phyloP scores from a whole-genome alignment of 1,284 basidiomycete species.

The Blastosporella zonata region DNA sequence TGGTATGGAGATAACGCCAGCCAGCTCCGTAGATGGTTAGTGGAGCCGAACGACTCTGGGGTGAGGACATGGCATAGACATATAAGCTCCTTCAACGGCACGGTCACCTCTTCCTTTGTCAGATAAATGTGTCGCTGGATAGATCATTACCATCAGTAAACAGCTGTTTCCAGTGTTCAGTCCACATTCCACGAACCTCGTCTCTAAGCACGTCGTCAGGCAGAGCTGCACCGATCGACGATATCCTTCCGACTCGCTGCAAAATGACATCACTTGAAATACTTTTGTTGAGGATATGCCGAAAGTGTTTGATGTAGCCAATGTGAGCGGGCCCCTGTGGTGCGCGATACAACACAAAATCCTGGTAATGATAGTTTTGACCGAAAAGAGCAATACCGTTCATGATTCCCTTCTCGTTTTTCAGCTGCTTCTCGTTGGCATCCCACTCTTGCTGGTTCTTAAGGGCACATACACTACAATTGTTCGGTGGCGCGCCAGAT shows the following conservation, averaged over 20 bases:
- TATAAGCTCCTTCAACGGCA: constrained; percentile 40
- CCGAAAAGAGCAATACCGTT: constrained; percentile 43
- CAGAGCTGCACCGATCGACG: constrained; percentile 22
- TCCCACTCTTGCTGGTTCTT: constrained; percentile 28
- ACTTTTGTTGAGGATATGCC: constrained; percentile 12
- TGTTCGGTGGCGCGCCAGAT: constrained; percentile 37
- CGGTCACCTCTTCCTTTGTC: constrained; percentile 40
- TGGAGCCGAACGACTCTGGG: constrained; percentile 16
- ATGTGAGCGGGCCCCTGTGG: constrained; percentile 37
- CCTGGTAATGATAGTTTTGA: constrained; percentile 48
- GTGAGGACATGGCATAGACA: constrained; percentile 48
- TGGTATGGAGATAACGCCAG: constrained; percentile 47
- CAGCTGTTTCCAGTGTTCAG: constrained; percentile 2
- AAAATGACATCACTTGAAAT: constrained; percentile 23
- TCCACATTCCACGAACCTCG: constrained; percentile 25
- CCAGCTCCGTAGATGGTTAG: constrained; percentile 42
- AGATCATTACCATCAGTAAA: constrained; percentile 1
- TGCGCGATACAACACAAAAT: constrained; percentile 51
- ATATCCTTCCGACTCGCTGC: constrained; percentile 32
- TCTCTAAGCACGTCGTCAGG: constrained; percentile 31
- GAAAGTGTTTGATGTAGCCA: constrained; percentile 33
- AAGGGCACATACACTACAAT: constrained; percentile 48
- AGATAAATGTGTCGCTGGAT: constrained; percentile 52
- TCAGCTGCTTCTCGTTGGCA: constrained; percentile 22
- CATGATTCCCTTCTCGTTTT: constrained; percentile 25